A percentile compares a stretch with the other conserved stretches of the same genome.
Conservation (phyloP, 2,329 filamentous ascomycete species). For the Neofusicoccum sp. region DNA sequence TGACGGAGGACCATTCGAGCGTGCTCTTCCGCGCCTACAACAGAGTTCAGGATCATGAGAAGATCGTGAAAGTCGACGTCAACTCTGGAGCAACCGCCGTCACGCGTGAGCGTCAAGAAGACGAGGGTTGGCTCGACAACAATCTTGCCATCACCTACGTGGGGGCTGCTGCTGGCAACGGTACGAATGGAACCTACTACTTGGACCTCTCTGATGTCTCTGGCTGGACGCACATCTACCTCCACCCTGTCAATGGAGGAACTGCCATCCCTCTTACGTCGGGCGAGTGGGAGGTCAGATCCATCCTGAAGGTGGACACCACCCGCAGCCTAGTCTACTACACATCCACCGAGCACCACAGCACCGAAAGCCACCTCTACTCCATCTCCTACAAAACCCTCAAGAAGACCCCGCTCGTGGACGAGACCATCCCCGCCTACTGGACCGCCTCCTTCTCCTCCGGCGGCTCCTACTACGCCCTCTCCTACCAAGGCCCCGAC, state of each 20-base stretch:
- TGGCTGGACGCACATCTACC: slow-evolving; percentile 65
- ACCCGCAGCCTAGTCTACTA: slow-evolving; percentile 60
- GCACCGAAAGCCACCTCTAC: slow-evolving; percentile 66
- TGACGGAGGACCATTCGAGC: slow-evolving; percentile 60
- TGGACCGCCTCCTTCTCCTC: slow-evolving; percentile 67
- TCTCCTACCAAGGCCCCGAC: slow-evolving; percentile 63
- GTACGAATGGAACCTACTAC: slow-evolving; percentile 52
- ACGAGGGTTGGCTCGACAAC: slow-evolving; percentile 63
- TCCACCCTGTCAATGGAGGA: slow-evolving; percentile 59
- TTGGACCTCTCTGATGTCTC: slow-evolving; percentile 65
- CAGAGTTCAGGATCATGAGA: slow-evolving; percentile 65
- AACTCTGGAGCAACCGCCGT: slow-evolving; percentile 45
- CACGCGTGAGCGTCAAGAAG: slow-evolving; percentile 58
- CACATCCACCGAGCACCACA: slow-evolving; percentile 63
- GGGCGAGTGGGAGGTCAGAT: slow-evolving; percentile 64
- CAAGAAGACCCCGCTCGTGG: slow-evolving; percentile 59
- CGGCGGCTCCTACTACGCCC: slow-evolving; percentile 62
- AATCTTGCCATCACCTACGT: slow-evolving; percentile 57
- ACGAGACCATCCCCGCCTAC: slow-evolving; percentile 57
- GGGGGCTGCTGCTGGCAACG: slow-evolving; percentile 43
- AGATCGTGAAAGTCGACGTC: slow-evolving; percentile 60
- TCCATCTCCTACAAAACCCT: slow-evolving; percentile 59
- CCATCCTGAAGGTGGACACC: slow-evolving; percentile 60
- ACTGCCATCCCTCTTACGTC: slow-evolving; percentile 58
- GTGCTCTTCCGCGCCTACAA: slow-evolving; percentile 67